These are phyloP conservation scores for Trichosporon sp. DNA, from an alignment of 1,284 basidiomycete genomes.

Conservation along the genomic window DNA sequence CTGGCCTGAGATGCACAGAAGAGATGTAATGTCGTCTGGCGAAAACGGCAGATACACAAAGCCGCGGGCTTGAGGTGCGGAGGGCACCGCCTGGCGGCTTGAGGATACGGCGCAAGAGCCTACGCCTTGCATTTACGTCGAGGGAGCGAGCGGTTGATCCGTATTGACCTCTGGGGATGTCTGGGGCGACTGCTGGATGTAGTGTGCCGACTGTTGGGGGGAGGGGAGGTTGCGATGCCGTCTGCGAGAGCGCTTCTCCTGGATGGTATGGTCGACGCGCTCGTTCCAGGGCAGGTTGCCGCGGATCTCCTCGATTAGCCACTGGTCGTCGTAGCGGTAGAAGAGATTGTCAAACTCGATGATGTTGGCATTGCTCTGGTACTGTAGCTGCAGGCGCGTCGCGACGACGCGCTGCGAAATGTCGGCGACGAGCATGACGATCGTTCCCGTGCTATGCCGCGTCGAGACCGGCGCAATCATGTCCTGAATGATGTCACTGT, in stretches of 20 bases:
- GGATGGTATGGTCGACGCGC: background rate
- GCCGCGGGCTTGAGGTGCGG: too few relatives aligned
- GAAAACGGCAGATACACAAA: too few relatives aligned
- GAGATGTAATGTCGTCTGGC: too few relatives aligned
- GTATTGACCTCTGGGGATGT: background rate
- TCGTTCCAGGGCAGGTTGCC: conserved; percentile 6
- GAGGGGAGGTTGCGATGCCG: background rate
- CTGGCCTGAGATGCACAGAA: background rate
- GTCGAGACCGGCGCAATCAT: conserved; percentile 1
- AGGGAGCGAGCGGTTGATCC: background rate
- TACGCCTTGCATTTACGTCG: background rate
- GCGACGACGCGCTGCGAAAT: background rate
- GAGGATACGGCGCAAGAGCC: too few relatives aligned
- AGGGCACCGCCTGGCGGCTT: too few relatives aligned
- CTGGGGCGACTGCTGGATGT: background rate
- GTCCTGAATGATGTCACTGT: background rate
- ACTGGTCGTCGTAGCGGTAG: background rate
- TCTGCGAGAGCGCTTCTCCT: background rate
- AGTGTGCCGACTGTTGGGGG: background rate
- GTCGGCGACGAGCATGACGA: conserved; percentile 1
- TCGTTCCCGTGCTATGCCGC: background rate
- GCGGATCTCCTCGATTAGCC: conserved; percentile 4
- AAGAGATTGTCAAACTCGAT: conserved; percentile 1
- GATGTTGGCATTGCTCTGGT: background rate
- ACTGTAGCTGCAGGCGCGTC: background rate